A percentile compares a stretch with the other conserved stretches of the same genome.
Evolutionary conservation across 169 alveolate species (phyloP).

Genomic region (Cryptosporidium baileyi): DNA sequence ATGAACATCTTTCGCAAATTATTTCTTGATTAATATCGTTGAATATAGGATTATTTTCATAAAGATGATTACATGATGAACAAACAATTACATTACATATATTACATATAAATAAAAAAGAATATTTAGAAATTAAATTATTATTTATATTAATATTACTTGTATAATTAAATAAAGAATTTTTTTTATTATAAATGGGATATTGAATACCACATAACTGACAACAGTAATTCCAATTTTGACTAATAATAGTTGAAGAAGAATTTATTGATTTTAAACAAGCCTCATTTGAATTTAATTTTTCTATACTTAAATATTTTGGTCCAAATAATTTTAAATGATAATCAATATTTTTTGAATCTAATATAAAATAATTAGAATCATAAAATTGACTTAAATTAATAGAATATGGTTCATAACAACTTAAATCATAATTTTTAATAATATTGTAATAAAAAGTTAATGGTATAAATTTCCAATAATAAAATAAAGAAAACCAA

Average conservation of each 20-base stretch:
- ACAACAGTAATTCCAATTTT: slow-evolving; percentile 50
- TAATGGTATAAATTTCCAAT: slow-evolving; percentile 63
- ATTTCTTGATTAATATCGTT: neutral
- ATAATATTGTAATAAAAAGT: slow-evolving; percentile 52
- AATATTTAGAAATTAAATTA: neutral
- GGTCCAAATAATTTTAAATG: slow-evolving; percentile 38
- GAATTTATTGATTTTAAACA: slow-evolving; percentile 37
- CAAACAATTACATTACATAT: slow-evolving; percentile 32
- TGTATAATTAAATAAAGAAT: neutral
- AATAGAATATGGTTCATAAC: slow-evolving; percentile 7
- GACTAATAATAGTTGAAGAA: slow-evolving; percentile 3
- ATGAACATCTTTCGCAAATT: slow-evolving; percentile 11
- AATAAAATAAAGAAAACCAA: slow-evolving; percentile 45
- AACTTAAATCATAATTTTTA: neutral
- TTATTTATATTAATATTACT: neutral
- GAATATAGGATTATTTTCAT: neutral
- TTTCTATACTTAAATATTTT: slow-evolving; percentile 17
- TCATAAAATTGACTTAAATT: neutral
- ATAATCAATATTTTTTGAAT: neutral
- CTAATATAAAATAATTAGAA: neutral
- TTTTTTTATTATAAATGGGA: neutral
- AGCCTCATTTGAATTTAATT: slow-evolving; percentile 20
- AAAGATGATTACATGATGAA: neutral
- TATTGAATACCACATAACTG: slow-evolving; percentile 7
- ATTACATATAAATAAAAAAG: neutral